Conservation (phyloP, 306 rosid species). For the Trifolium repens region DNA sequence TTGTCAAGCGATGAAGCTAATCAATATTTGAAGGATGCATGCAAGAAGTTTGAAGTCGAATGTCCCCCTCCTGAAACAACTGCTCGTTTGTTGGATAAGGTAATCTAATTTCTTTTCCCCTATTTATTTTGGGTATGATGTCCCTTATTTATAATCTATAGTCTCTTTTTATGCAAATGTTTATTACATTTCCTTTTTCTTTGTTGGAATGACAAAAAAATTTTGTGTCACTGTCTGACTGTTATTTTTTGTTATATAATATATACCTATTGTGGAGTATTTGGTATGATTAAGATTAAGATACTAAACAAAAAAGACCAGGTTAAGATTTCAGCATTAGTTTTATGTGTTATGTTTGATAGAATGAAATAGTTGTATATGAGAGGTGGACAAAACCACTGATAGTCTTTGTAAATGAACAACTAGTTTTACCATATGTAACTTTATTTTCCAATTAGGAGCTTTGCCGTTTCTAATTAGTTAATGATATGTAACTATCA, state of each 20-base stretch:
- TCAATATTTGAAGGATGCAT: constrained; percentile 73
- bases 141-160: neutral
- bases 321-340: neutral
- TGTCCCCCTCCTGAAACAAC: constrained; percentile 95
- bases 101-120: constrained; percentile 31
- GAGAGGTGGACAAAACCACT: neutral
- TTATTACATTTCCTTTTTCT: neutral
- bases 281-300: neutral
- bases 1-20: constrained; percentile 77
- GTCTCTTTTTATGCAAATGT: neutral
- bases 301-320: neutral
- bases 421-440: neutral
- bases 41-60: constrained; percentile 70
- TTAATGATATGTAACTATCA: neutral
- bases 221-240: neutral
- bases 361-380: constrained; percentile 9
- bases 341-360: neutral
- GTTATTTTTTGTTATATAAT: neutral
- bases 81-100: constrained; percentile 87
- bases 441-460: constrained; percentile 1
- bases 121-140: neutral
- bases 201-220: neutral
- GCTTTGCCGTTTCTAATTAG: neutral
- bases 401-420: neutral
- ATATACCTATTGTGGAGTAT: neutral